These are phyloP conservation scores for Sergeia podlipaevii DNA, from an alignment of 208 protist genomes.

Conservation along the genomic window DNA sequence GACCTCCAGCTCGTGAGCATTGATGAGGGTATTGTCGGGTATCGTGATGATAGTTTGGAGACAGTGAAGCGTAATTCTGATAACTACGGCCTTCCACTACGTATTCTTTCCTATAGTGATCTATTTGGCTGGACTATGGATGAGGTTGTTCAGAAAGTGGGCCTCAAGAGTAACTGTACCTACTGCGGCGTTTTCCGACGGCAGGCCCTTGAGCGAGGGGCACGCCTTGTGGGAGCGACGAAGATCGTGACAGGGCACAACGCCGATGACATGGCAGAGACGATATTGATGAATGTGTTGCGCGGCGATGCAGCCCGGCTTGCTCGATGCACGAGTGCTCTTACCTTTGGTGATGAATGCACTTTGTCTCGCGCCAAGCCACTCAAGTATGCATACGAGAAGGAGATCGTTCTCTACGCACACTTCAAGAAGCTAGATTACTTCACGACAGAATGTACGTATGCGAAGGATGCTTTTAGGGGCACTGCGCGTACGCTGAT, in stretches of 20 bases:
- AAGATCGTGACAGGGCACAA: slow-evolving; percentile 98
- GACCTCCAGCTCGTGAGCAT: slow-evolving; percentile 94
- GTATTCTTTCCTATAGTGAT: slow-evolving; percentile 94
- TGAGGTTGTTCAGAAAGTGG: slow-evolving; percentile 92
- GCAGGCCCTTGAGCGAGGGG: slow-evolving; percentile 95
- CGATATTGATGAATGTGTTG: slow-evolving; percentile 97
- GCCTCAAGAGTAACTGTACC: slow-evolving; percentile 95
- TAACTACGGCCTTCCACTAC: slow-evolving; percentile 92
- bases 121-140: slow-evolving; percentile 98
- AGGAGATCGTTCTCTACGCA: slow-evolving; percentile 98
- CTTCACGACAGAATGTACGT: slow-evolving; percentile 97
- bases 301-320: slow-evolving; percentile 94
- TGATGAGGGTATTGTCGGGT: slow-evolving; percentile 98
- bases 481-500: slow-evolving; percentile 91
- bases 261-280: slow-evolving; percentile 98
- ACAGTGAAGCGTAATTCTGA: slow-evolving; percentile 94
- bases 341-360: slow-evolving; percentile 44
- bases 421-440: slow-evolving; percentile 98
- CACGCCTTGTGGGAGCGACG: slow-evolving; percentile 75
- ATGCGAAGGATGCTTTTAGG: slow-evolving; percentile 96
- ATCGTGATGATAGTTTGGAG: slow-evolving; percentile 97
- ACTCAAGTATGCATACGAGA: slow-evolving; percentile 97
- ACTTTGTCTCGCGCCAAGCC: slow-evolving; percentile 93
- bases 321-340: slow-evolving; percentile 75
- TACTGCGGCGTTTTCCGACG: slow-evolving; percentile 98